Base-by-base conservation (phyloP, 768 basidiomycete species). In the Boletus huronensis region DNA sequence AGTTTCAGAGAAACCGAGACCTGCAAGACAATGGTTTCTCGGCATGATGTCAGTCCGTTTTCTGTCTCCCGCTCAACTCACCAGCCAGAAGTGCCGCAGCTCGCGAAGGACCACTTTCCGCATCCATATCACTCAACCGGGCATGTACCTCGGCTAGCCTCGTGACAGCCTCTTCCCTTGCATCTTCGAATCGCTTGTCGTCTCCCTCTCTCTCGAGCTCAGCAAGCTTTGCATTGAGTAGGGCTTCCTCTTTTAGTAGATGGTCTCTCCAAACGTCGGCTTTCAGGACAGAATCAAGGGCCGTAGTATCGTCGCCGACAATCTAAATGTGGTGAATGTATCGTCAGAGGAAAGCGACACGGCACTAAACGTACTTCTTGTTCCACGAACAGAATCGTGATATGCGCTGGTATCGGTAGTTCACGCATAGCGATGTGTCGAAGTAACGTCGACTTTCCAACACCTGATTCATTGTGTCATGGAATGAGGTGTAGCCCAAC, bases 221-320 rank as follows among this genome's bases (percentile, higher is more conserved):
- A 0, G 81, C 72, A 2, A 98, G 79, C 57, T 82, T 80, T 0
- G 79, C 80, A 63, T 95, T 94, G 42, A 98, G 76, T 21, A 78
- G 72, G 0, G 73, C 73, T 70, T 98, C 95, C 65, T 99, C 93
- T 52, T 85, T 88, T 47, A 97, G 72, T 17, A 98, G 77, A 59
- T 92, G 89, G 64, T 96, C 94, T 68, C 96, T 81, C 93, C 97
- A 98, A 31, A 99, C 97, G 67, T 99, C 97, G n/a, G 97, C 97
- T 70, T 95, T 93, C n/a, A 99, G 79, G 21, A 99, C 97, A 1
- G 95, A 94, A 21, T 94, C 90, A 40, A 99, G 78, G 3, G 97
- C 97, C 1, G 77, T 75, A 0, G 94, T 98, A 60, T 95, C 94
- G 69, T 98, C 96, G 31, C 96, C 97, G 51, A 93, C 69, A 60